Evolutionary conservation across 2,329 filamentous ascomycete species (phyloP).

Genomic region (Venturia carpophila): DNA sequence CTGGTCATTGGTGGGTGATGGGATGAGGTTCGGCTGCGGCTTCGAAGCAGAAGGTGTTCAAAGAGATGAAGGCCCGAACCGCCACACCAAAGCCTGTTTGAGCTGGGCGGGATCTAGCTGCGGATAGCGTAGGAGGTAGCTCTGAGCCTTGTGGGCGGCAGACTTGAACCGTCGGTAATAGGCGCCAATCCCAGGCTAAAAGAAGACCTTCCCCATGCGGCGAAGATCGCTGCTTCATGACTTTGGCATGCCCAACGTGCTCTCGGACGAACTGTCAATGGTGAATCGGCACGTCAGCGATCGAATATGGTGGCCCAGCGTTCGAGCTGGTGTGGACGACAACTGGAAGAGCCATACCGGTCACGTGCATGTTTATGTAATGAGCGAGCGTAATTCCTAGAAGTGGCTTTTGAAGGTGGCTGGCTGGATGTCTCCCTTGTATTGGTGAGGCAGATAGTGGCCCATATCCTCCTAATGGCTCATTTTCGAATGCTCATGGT

Average conservation of each 20-base stretch:
- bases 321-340: too few relatives aligned
- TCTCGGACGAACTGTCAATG: background rate
- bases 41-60: slow-evolving; percentile 6
- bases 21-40: background rate
- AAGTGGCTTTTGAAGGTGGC: background rate
- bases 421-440: too few relatives aligned
- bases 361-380: background rate
- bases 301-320: too few relatives aligned
- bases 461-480: too few relatives aligned
- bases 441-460: too few relatives aligned
- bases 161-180: background rate
- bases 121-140: background rate
- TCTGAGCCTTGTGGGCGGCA: background rate
- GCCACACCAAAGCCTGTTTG: background rate
- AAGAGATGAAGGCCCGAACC: background rate
- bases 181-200: background rate
- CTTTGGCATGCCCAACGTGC: background rate
- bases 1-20: background rate
- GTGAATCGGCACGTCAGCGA: background rate
- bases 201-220: background rate
- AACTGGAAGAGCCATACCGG: too few relatives aligned
- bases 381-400: background rate
- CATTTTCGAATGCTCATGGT: too few relatives aligned
- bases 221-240: too few relatives aligned
- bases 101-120: background rate